Evolutionary conservation across 148 eudicot species (phyloP), one percentile per base, ranked within the genome.

Genomic region (Spergularia marina): DNA sequence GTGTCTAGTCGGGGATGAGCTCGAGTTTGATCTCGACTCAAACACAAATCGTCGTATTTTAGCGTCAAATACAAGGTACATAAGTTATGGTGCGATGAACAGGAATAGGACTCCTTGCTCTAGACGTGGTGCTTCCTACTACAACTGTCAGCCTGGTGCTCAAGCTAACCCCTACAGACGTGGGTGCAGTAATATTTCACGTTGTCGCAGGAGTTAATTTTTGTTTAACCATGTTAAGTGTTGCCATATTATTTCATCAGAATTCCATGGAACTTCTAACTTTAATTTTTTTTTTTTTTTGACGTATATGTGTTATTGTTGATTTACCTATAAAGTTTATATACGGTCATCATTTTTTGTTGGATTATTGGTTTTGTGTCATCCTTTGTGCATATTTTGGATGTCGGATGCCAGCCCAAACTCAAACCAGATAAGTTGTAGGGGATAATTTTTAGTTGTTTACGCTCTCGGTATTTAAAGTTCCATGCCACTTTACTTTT

Each of bases 161-260:
- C 85, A 82, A 64, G 94, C 91, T 6, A 90, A 90, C 41, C 94
- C 94, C 0, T 90, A 88, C 80, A 51, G 73, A 0, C 94, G 94
- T 41, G 90, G 91, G 2, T 90, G 90, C 87, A 88, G 88, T 64
- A 73, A 84, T 12, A 88, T 90, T 51, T 77, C 91, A 21, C 83
- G 91, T 16, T 90, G 94, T 87, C 74, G 83, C 51, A 68, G 90
- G 17, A 6, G 51, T 21, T 70, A 62, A 60, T 15, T 14, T 39
- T 53, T 20, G 13, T 21, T 30, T 49, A 53, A 69, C 9, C 5
- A 17, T 71, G 21, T 23, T 53, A 17, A 23, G 15, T 15, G 16
- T 16, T 41, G 13, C 10, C n/a, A n/a, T 8, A 39, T 68, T 67
- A 25, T 70, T 53, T 53, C n/a, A 53, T 21, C 21, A 15, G 17